Base-by-base conservation (phyloP, 2,329 filamentous ascomycete species). In the Rutstroemia sp. region DNA sequence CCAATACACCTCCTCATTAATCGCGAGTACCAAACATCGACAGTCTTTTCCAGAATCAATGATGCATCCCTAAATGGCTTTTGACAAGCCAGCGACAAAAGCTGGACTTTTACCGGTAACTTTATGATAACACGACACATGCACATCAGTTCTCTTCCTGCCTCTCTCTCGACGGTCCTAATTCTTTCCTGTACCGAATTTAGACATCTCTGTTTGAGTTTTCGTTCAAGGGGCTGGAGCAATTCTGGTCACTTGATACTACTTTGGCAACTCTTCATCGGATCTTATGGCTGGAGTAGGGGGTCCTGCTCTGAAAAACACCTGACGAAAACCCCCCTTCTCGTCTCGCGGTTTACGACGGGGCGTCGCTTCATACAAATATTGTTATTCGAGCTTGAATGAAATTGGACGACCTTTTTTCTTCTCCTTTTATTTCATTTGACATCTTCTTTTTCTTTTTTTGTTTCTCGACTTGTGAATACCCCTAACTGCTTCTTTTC, bases 1-100 rank as follows among this genome's bases (percentile, higher is more conserved):
- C 63, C 5, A 68, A 64, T 55, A 68, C 67, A 27, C 66, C 67
- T 45, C 66, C 66, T n/a, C 59, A 61, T 50, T 67, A 55, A 65
- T 30, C 17, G 5, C 30, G 25, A 30, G 10, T 12, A 34, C 12
- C 30, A 34, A 34, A 12, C 10, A 4, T 34, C 10, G 7, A 34
- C 10, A 34, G 30, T 34, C 30, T 34, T 34, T 34, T 10, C 4
- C 30, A 34, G 9, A 10, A 34, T 34, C 30, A 34, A 12, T 10
- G 10, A 12, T 34, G 9, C 14, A 12, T 34, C 3, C 30, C 30
- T 14, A 30, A 2, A 34, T 34, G 30, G 30, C 30, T 34, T 34
- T 34, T 34, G 12, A 38, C 30, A 25, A 21, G 44, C 42, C 12
- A 48, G 27, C 17, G 38, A 53, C 19, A 53, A 48, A 48, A 34